Conservation (phyloP, 2,329 filamentous ascomycete genomes). For the Calonectria honghensis region DNA sequence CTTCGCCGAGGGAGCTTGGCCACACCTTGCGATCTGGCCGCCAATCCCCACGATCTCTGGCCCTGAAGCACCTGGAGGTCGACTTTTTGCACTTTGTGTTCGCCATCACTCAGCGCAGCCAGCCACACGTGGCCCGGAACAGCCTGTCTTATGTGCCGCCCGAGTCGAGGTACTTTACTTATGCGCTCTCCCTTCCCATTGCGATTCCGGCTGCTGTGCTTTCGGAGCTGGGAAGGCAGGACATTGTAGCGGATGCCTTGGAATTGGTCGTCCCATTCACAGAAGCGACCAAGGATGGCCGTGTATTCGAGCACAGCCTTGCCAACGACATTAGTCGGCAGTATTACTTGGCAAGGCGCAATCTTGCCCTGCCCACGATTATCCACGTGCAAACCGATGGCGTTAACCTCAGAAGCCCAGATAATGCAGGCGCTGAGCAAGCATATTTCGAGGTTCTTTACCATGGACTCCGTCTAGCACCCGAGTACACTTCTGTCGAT, state of each 20-base stretch:
- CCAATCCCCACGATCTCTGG: conserved; percentile 34
- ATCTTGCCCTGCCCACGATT: conserved; percentile 27
- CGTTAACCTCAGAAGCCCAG: background rate
- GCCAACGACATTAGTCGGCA: conserved; percentile 34
- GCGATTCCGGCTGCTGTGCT: conserved; percentile 2
- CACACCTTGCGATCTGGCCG: conserved; percentile 5
- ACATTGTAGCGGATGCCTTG: conserved; percentile 34
- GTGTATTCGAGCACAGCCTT: background rate
- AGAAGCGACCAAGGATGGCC: background rate
- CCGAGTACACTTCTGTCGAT: conserved; percentile 39
- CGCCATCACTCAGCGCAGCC: conserved; percentile 11
- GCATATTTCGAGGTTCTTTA: conserved; percentile 34
- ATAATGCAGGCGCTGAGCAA: background rate
- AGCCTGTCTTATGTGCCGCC: conserved; percentile 30
- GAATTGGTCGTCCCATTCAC: conserved; percentile 25
- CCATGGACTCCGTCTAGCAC: conserved; percentile 38
- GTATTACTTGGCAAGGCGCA: conserved; percentile 23
- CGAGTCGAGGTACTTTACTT: conserved; percentile 37
- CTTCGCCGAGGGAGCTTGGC: background rate
- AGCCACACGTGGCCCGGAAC: conserved; percentile 28
- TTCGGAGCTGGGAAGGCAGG: conserved; percentile 15
- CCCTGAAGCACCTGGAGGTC: conserved; percentile 36
- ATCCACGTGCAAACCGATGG: conserved; percentile 21
- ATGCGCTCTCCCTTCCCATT: conserved; percentile 36
- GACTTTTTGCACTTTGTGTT: conserved; percentile 39